Evolutionary conservation across 2,329 filamentous ascomycete genomes (phyloP).

Genomic region (Trichoderma koningii): DNA sequence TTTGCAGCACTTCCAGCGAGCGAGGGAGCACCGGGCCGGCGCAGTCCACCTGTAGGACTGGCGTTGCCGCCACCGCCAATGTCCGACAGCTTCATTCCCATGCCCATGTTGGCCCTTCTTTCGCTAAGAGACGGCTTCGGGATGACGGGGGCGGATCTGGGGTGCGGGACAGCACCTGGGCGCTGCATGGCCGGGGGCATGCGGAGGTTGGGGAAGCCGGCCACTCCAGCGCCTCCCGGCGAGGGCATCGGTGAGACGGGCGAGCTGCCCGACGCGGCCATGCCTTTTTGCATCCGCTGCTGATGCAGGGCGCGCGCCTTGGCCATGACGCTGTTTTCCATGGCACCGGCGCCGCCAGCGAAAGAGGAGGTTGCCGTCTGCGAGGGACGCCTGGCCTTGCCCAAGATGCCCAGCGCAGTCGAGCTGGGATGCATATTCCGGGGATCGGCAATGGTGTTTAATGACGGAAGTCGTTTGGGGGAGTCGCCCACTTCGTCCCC

Average conservation of each 20-base stretch:
- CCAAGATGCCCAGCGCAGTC: constrained; percentile 77
- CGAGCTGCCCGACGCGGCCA: constrained; percentile 38
- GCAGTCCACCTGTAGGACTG: constrained; percentile 34
- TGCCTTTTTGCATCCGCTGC: constrained; percentile 49
- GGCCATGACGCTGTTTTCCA: constrained; percentile 49
- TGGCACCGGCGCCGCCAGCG: constrained; percentile 36
- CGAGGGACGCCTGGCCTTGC: constrained; percentile 59
- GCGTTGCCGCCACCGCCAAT: constrained; percentile 40
- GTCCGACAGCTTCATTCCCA: constrained; percentile 60
- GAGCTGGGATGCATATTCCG: constrained; percentile 76
- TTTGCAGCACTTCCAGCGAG: constrained; percentile 46
- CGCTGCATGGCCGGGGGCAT: constrained; percentile 47
- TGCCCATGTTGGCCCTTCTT: constrained; percentile 55
- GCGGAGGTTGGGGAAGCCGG: constrained; percentile 50
- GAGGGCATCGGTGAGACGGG: constrained; percentile 39
- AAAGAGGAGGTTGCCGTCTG: constrained; percentile 44
- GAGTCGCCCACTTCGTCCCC: constrained; percentile 44
- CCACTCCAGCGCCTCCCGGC: constrained; percentile 42
- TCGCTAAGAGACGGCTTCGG: constrained; percentile 65
- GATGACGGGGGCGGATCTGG: constrained; percentile 55
- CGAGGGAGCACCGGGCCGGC: constrained; percentile 45
- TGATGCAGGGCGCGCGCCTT: constrained; percentile 52
- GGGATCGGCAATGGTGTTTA: constrained; percentile 63
- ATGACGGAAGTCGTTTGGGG: constrained; percentile 57
- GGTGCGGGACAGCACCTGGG: constrained; percentile 52